Percentiles rank a stretch among this genome's conserved stretches.
Conservation (phyloP, 2,329 filamentous ascomycete species). For the Thelonectria olida region DNA sequence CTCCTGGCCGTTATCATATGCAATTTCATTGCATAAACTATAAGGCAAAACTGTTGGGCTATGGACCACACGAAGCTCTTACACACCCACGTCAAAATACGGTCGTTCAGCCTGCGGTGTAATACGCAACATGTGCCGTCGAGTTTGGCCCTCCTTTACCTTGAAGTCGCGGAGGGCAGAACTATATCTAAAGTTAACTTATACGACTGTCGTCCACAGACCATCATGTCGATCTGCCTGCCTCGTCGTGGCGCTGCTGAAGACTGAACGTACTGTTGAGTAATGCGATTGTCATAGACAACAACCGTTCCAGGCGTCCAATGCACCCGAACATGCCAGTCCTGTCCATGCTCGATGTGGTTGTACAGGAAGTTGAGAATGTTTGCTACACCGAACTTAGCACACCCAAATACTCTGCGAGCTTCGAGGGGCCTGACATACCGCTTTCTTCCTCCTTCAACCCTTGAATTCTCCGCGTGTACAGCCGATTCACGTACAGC, state of each 20-base stretch:
- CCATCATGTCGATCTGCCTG: background rate
- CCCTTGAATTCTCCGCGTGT: constrained; percentile 71
- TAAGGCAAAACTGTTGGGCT: too few relatives aligned
- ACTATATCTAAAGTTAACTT: background rate
- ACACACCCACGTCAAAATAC: too few relatives aligned
- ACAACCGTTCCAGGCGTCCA: constrained; percentile 71
- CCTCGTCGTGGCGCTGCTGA: background rate
- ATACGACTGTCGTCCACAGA: background rate
- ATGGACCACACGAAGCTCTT: too few relatives aligned
- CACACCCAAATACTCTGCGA: too few relatives aligned
- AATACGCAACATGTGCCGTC: constrained; percentile 19
- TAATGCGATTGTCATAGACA: constrained; percentile 52
- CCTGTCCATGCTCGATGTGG: constrained; percentile 70
- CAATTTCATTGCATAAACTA: too few relatives aligned
- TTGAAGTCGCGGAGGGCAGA: constrained; percentile 21
- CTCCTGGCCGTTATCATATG: too few relatives aligned
- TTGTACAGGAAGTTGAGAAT: constrained; percentile 73
- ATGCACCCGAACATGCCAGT: constrained; percentile 70
- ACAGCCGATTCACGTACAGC: constrained; percentile 70
- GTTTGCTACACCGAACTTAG: constrained; percentile 2
- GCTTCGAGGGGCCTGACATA: constrained; percentile 48
- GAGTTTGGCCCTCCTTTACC: constrained; percentile 19
- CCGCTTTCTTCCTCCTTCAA: constrained; percentile 77
- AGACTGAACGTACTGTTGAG: constrained; percentile 19
- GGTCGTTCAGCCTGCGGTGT: constrained; percentile 19